These are phyloP conservation scores for Rhizodiscina lignyota DNA, from an alignment of 495 filamentous ascomycete genomes.

Conservation along the genomic window DNA sequence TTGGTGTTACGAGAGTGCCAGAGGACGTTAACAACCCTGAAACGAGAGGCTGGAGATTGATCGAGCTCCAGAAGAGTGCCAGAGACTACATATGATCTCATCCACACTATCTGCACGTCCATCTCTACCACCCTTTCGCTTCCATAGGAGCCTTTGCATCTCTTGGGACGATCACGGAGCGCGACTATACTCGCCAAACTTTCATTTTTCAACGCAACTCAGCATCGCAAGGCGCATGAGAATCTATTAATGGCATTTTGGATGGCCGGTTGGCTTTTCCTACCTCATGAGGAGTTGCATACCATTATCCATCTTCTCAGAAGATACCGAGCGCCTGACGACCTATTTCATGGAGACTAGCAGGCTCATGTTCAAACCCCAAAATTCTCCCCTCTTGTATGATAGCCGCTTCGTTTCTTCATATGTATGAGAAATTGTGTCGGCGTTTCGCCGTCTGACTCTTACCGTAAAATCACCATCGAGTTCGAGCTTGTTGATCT, in stretches of 20 bases:
- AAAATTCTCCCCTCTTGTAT: neutral
- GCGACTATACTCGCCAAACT: neutral
- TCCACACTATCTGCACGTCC: too few relatives aligned
- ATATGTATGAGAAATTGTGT: too few relatives aligned
- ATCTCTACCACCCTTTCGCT: neutral
- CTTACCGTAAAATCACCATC: too few relatives aligned
- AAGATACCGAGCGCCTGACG: neutral
- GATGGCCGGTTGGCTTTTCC: neutral
- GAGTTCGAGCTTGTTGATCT: too few relatives aligned
- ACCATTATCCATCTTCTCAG: neutral
- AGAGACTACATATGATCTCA: conserved; percentile 77
- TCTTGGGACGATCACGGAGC: neutral
- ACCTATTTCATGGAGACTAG: neutral
- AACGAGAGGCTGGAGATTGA: conserved; percentile 88
- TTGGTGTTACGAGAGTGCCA: conserved; percentile 79
- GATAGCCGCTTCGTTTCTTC: too few relatives aligned
- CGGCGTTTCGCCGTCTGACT: too few relatives aligned
- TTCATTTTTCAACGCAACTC: neutral
- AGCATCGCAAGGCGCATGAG: neutral
- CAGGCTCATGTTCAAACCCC: neutral
- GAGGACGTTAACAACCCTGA: conserved; percentile 96
- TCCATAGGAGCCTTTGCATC: neutral
- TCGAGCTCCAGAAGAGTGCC: conserved; percentile 96
- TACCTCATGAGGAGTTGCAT: neutral
- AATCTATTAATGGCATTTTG: neutral